Percentiles rank a stretch among this genome's conserved stretches.
Conservation (phyloP, 2,329 filamentous ascomycete genomes). For the Trichocomaceae sp. region DNA sequence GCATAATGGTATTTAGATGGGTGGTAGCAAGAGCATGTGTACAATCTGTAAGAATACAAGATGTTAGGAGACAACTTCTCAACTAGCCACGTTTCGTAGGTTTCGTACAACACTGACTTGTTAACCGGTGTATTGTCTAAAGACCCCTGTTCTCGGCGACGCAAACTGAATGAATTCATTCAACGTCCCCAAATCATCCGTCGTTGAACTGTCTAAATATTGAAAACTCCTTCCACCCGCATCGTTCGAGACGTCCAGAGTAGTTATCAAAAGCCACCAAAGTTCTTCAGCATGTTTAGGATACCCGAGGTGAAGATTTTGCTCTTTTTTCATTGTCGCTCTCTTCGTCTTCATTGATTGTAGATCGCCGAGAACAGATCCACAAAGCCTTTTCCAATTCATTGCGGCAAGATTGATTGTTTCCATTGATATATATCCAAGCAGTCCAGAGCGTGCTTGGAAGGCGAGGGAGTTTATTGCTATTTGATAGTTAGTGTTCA, state of each 20-base stretch:
- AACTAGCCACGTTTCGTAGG: neutral
- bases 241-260: conserved; percentile 17
- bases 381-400: conserved; percentile 26
- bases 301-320: conserved; percentile 23
- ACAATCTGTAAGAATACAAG: neutral
- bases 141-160: conserved; percentile 9
- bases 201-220: conserved; percentile 24
- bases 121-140: neutral
- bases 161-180: conserved; percentile 26
- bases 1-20: too few relatives aligned
- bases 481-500: conserved; percentile 1
- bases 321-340: conserved; percentile 15
- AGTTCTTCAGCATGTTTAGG: conserved; percentile 28
- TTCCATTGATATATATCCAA: conserved; percentile 21
- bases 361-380: conserved; percentile 14
- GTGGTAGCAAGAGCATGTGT: neutral
- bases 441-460: conserved; percentile 21
- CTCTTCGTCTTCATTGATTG: neutral
- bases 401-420: conserved; percentile 22
- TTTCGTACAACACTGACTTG: neutral
- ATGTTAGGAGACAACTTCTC: neutral
- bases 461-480: conserved; percentile 28
- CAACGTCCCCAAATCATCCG: conserved; percentile 25
- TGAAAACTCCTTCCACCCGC: conserved; percentile 13
- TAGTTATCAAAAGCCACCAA: conserved; percentile 26